phyloP scores from a whole-genome alignment of 179 eudicot species.

The Monotropa hypopitys region DNA sequence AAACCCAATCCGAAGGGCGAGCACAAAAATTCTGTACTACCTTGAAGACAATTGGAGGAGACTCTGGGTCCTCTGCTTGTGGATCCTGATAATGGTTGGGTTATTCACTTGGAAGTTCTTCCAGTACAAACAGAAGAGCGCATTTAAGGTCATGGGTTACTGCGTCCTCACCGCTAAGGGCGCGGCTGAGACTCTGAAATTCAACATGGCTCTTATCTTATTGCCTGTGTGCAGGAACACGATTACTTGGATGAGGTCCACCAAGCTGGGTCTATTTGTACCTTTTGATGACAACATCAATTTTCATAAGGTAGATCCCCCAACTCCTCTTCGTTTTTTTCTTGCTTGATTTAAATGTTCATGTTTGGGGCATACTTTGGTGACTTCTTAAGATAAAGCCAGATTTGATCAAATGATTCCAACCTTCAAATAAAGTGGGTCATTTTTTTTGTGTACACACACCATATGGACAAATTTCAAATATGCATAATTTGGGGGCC shows the following conservation, averaged over 20 bases:
- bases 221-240: slow-evolving; percentile 92
- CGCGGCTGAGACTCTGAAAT: slow-evolving; percentile 83
- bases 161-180: slow-evolving; percentile 91
- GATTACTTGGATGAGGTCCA: slow-evolving; percentile 88
- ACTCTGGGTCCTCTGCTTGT: slow-evolving; percentile 66
- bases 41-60: slow-evolving; percentile 83
- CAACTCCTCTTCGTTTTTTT: slow-evolving; percentile 13
- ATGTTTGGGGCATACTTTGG: slow-evolving; percentile 11
- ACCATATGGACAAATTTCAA: not conserved
- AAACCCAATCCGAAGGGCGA: slow-evolving; percentile 43
- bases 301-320: slow-evolving; percentile 75
- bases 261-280: slow-evolving; percentile 47
- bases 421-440: not conserved
- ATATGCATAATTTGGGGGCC: not conserved
- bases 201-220: slow-evolving; percentile 83
- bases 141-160: slow-evolving; percentile 82
- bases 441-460: not conserved
- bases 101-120: slow-evolving; percentile 75
- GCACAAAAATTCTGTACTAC: slow-evolving; percentile 39
- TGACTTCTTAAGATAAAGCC: not conserved
- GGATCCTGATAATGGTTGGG: slow-evolving; percentile 72
- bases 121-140: slow-evolving; percentile 65
- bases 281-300: slow-evolving; percentile 95
- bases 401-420: not conserved
- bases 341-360: not conserved